Evolutionary conservation across 2,329 filamentous ascomycete genomes (phyloP).

Genomic region (Pyrenophora teres): DNA sequence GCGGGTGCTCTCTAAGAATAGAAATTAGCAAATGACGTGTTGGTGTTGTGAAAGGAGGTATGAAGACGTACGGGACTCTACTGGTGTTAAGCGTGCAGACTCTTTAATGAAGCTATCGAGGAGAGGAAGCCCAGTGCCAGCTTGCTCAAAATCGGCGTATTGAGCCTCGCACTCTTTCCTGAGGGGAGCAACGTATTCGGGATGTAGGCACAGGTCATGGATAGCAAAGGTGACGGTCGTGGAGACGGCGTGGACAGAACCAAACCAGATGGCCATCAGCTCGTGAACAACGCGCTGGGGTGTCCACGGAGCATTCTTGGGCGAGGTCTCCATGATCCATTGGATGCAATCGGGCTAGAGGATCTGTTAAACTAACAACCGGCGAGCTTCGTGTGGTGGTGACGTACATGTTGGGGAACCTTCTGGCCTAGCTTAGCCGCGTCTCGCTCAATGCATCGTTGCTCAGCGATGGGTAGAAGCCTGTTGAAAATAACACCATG

Average conservation of each 20-base stretch:
- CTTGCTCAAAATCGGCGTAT: conserved; percentile 21
- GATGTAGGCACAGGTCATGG: conserved; percentile 22
- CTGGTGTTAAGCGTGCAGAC: conserved; percentile 22
- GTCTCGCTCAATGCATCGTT: conserved; percentile 20
- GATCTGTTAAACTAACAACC: neutral
- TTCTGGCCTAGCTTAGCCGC: conserved; percentile 16
- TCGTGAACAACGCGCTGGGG: conserved; percentile 33
- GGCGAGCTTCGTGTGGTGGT: neutral
- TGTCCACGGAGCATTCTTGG: conserved; percentile 33
- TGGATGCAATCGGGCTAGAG: conserved; percentile 36
- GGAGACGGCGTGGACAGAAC: conserved; percentile 36
- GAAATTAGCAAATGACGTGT: too few species aligned
- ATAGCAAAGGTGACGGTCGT: conserved; percentile 26
- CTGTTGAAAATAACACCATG: conserved; percentile 21
- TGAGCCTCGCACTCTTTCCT: conserved; percentile 19
- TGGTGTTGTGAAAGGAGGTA: neutral
- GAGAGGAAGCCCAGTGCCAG: conserved; percentile 19
- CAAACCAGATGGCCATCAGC: conserved; percentile 45
- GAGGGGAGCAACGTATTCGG: conserved; percentile 24
- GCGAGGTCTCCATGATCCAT: conserved; percentile 43
- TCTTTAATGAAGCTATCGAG: conserved; percentile 33
- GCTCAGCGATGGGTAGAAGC: conserved; percentile 20
- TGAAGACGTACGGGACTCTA: conserved; percentile 20
- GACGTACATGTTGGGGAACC: conserved; percentile 8
- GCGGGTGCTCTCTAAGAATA: conserved; percentile 18